Conservation (phyloP, 345 rosid species). For the Salix suchowensis region DNA sequence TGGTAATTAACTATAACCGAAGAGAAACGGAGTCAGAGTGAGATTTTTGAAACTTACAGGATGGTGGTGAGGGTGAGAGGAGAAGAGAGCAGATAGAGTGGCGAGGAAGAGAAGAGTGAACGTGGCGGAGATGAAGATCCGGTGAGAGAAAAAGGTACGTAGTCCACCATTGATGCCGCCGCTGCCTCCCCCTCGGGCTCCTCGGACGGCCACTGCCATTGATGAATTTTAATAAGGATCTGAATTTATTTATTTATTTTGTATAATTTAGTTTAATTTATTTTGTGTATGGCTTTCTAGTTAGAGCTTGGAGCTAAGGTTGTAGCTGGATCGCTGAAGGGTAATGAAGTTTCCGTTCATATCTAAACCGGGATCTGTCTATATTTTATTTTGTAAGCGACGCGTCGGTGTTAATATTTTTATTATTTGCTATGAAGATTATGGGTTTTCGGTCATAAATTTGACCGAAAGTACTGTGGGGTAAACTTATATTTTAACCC, state of each 20-base stretch:
- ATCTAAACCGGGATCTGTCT: not conserved
- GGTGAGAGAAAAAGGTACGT: slow-evolving; percentile 63
- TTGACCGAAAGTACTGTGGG: not conserved
- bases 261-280: not conserved
- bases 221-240: slow-evolving; percentile 6
- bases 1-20: no score
- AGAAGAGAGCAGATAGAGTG: slow-evolving; percentile 67
- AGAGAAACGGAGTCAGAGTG: no score
- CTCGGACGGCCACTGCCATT: slow-evolving; percentile 82
- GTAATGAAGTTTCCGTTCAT: not conserved
- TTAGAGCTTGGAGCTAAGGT: not conserved
- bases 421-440: not conserved
- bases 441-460: not conserved
- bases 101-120: slow-evolving; percentile 74
- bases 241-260: not conserved
- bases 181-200: slow-evolving; percentile 50
- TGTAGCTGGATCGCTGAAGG: not conserved
- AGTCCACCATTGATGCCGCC: slow-evolving; percentile 43
- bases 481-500: not conserved
- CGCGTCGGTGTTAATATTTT: not conserved
- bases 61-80: slow-evolving; percentile 40
- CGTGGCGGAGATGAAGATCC: slow-evolving; percentile 82
- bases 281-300: not conserved
- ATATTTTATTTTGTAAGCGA: not conserved
- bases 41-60: slow-evolving; percentile 34